Conservation (phyloP, 106 monocot genomes). For the Agapanthus africanus region DNA sequence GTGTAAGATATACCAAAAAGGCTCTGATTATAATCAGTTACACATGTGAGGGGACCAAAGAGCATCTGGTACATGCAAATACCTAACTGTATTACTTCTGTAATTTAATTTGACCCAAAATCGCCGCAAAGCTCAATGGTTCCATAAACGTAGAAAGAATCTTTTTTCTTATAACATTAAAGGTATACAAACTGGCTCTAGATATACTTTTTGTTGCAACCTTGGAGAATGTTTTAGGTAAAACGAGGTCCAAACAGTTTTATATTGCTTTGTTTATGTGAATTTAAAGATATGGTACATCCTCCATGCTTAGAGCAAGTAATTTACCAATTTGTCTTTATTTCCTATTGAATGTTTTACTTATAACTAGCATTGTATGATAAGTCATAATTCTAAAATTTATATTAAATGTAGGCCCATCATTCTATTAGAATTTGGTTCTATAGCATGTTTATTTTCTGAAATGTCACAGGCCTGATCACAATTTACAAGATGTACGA, state of each 20-base stretch:
- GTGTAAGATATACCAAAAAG: background rate
- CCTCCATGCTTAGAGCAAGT: background rate
- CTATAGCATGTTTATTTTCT: too few species aligned
- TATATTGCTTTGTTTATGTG: background rate
- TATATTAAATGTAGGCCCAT: background rate
- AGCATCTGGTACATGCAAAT: background rate
- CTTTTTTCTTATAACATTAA: background rate
- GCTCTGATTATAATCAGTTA: background rate
- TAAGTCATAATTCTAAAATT: background rate
- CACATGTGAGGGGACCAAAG: background rate
- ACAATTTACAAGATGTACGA: conserved; percentile 73
- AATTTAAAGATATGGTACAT: background rate
- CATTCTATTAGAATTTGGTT: background rate
- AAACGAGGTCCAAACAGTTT: background rate
- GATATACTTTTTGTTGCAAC: background rate
- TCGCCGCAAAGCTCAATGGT: background rate
- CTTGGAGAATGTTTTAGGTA: background rate
- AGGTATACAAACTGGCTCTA: background rate
- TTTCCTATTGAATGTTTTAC: background rate
- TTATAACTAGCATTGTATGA: background rate
- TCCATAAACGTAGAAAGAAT: background rate
- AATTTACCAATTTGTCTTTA: background rate
- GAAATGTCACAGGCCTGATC: conserved; percentile 53
- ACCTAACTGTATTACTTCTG: background rate
- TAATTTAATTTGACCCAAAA: background rate